Evolutionary conservation across 495 filamentous ascomycete species (phyloP), one percentile per base, ranked within the genome.

Genomic region (Trichoderma erinaceum): DNA sequence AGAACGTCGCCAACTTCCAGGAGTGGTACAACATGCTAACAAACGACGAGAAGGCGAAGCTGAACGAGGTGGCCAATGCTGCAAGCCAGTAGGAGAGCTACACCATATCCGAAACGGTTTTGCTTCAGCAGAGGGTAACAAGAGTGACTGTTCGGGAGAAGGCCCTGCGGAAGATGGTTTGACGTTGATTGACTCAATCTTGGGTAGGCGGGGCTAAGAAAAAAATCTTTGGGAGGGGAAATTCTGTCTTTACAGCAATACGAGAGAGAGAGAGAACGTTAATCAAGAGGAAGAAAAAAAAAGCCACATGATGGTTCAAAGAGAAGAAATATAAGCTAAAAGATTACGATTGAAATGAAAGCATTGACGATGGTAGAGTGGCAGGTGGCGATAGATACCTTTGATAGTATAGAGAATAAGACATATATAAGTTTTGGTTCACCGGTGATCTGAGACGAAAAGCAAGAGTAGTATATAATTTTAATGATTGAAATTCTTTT

Each of bases 41-140:
- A 4, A 83, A 86, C 7, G 84, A 88, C 67, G 93, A 97, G 79
- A 89, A 91, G 78, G 79, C 78, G 35, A 94, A 92, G 75, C 78
- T 96, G 13, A 76, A 81, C 52, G 76, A 83, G 67, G 68, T 83
- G 41, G 77, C 77, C n/a, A 58, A 41, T 23, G 18, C 66, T 25
- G 48, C 66, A 13, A 50, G 66, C 23, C 50, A 67, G 50, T 67
- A 67, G 66, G 25, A n/a, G 21, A 2, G 23, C 52, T 61, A 6
- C 6, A 16, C 52, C 11, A n/a, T 15, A 11, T 46, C 44, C 44
- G 44, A 46, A 13, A 46, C 18, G 44, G 2, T n/a, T n/a, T 4
- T 48, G 13, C n/a, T n/a, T n/a, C 44, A n/a, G 44, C 44, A 48
- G n/a, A 48, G 44, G 12, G 7, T 4, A 1, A 16, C 4, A 4